Conservation (phyloP, 768 basidiomycete genomes). For the Albatrellus ellisii region DNA sequence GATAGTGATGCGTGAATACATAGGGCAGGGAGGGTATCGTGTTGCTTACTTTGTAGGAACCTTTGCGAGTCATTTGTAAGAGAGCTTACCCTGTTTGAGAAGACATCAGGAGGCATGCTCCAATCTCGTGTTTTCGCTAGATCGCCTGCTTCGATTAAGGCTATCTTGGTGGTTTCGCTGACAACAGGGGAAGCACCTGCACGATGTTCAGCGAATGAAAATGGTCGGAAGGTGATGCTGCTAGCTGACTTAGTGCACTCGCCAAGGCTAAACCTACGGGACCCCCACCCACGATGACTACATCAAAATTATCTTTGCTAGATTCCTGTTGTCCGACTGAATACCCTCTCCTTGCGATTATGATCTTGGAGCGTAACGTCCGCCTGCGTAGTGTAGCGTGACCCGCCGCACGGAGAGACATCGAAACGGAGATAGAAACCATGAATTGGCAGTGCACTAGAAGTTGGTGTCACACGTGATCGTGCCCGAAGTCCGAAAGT, state of each 20-base stretch:
- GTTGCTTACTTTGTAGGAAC: slow-evolving; percentile 54
- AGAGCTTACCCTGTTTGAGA: slow-evolving; percentile 79
- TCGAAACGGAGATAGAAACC: no score
- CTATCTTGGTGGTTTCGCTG: slow-evolving; percentile 42
- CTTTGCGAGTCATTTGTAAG: slow-evolving; percentile 62
- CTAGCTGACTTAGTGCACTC: slow-evolving; percentile 79
- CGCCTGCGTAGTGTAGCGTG: no score
- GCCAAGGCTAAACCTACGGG: slow-evolving; percentile 87
- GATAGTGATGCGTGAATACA: not conserved
- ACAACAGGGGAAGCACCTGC: slow-evolving; percentile 42
- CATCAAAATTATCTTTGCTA: slow-evolving; percentile 62
- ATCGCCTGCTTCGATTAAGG: slow-evolving; percentile 75
- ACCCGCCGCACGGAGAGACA: no score
- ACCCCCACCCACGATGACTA: slow-evolving; percentile 92
- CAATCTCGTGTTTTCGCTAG: slow-evolving; percentile 56
- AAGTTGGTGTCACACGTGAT: no score
- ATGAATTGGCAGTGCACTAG: no score
- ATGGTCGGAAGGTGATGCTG: no score
- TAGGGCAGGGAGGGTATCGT: no score
- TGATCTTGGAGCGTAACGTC: no score
- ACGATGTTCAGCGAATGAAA: slow-evolving; percentile 2
- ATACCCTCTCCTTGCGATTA: no score
- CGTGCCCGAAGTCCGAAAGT: no score
- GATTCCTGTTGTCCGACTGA: no score
- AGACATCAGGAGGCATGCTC: slow-evolving; percentile 39